Base-by-base conservation (phyloP, 768 basidiomycete species). In the Kwoniella sp. region DNA sequence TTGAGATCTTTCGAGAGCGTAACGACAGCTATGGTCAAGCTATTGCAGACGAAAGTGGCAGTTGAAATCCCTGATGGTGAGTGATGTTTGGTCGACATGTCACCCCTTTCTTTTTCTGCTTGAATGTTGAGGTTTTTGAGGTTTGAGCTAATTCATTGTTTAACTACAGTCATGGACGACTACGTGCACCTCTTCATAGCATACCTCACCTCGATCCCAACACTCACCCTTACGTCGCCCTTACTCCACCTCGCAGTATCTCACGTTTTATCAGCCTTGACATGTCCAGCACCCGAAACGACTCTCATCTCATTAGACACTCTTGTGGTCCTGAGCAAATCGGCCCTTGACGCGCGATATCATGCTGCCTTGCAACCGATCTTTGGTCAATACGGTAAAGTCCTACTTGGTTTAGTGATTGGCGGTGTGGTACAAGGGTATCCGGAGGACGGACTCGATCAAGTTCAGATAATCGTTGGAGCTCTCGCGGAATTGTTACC, bases 41-140 rank as follows among this genome's bases (percentile, higher is more conserved):
- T 93, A 49, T 77, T 98, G 58, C 87, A 88, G 69, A 80, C 84
- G 25, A 89, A 90, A 70, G 78, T 84, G 7, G 86, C 91, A 19
- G 81, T 85, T 26, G 88, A 89, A 60, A 84, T 96, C 37, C 92
- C 94, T 37, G 96, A 98, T 81, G 88, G 96, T 97, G 71, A 75
- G 90, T 76, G 17, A 19, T 29, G 25, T 9, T 33, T 33, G 7
- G 13, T 33, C 33, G 6, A 61, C 6, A 22, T 47, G 46, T 17
- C 15, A 7, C 44, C 3, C 24, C 22, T 40, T 22, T 24, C n/a
- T 55, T 19, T 19, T 55, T 33, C 29, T 30, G 27, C 26, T 52
- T 17, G n/a, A n/a, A n/a, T n/a, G n/a, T n/a, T n/a, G n/a, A n/a
- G n/a, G n/a, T n/a, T n/a, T n/a, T n/a, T n/a, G n/a, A n/a, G n/a